Conservation (phyloP, 2,329 filamentous ascomycete genomes). For the Trichothecium roseum region DNA sequence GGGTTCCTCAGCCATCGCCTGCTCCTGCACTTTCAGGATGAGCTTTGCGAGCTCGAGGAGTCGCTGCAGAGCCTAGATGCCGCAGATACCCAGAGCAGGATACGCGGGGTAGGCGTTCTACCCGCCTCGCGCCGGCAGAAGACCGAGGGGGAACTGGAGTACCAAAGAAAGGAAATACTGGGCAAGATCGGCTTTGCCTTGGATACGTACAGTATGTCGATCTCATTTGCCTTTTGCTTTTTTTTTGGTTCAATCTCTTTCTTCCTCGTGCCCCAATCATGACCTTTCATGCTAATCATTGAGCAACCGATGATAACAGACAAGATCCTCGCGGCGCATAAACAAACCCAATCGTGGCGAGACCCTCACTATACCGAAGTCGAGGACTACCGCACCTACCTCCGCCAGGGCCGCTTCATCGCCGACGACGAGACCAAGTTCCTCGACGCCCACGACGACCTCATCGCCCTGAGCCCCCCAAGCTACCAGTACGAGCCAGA, state of each 20-base stretch:
- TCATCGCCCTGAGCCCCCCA: slow-evolving; percentile 28
- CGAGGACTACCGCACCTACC: slow-evolving; percentile 39
- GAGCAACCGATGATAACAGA: slow-evolving; percentile 25
- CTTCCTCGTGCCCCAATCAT: background rate
- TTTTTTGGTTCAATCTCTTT: too few relatives aligned
- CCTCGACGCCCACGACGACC: slow-evolving; percentile 42
- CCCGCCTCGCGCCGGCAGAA: slow-evolving; percentile 53
- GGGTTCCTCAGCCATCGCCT: slow-evolving; percentile 73
- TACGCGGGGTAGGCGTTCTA: slow-evolving; percentile 29
- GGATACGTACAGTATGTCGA: slow-evolving; percentile 52
- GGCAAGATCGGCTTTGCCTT: slow-evolving; percentile 56
- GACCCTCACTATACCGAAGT: slow-evolving; percentile 38
- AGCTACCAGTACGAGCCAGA: slow-evolving; percentile 4
- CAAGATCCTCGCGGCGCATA: slow-evolving; percentile 49
- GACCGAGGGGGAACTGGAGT: slow-evolving; percentile 44
- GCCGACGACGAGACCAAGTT: slow-evolving; percentile 50
- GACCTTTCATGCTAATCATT: background rate
- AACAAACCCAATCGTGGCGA: slow-evolving; percentile 36
- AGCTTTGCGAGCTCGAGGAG: slow-evolving; percentile 71
- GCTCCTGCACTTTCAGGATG: slow-evolving; percentile 75
- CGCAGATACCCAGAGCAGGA: slow-evolving; percentile 37
- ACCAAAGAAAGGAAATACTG: slow-evolving; percentile 49
- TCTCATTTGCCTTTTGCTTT: background rate
- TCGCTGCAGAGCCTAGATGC: slow-evolving; percentile 61
- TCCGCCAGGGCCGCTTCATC: slow-evolving; percentile 43